phyloP scores from a whole-genome alignment of 73 alveolate genomes.

The Tetrahymena elliotti region DNA sequence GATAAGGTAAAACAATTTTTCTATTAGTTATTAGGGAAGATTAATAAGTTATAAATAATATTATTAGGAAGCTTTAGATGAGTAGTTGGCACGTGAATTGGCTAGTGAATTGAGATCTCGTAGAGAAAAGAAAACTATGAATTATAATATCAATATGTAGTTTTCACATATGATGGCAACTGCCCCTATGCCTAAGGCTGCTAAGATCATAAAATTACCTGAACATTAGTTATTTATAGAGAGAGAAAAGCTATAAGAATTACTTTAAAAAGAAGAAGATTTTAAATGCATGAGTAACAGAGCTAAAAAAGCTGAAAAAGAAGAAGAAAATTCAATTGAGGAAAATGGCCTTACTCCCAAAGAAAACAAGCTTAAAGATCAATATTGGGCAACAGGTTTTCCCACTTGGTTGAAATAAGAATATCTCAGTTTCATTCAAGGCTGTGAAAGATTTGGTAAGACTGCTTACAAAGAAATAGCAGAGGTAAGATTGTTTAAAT shows the following conservation, averaged over 20 bases:
- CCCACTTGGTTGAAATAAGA: slow-evolving; percentile 65
- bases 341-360: slow-evolving; percentile 50
- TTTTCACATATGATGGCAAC: slow-evolving; percentile 48
- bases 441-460: slow-evolving; percentile 58
- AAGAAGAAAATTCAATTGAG: slow-evolving; percentile 27
- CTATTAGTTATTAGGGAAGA: slow-evolving; percentile 21
- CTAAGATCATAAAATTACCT: slow-evolving; percentile 54
- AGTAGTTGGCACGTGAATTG: slow-evolving; percentile 11
- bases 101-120: slow-evolving; percentile 10
- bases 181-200: slow-evolving; percentile 37
- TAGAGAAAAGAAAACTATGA: slow-evolving; percentile 41
- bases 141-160: slow-evolving; percentile 36
- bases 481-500: background rate
- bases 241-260: slow-evolving; percentile 54
- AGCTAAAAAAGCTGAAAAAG: slow-evolving; percentile 17
- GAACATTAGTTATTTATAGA: slow-evolving; percentile 67
- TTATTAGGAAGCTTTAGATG: slow-evolving; percentile 62
- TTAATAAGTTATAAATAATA: no score
- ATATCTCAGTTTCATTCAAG: slow-evolving; percentile 62
- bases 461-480: slow-evolving; percentile 57
- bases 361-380: slow-evolving; percentile 62
- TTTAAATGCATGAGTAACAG: slow-evolving; percentile 31
- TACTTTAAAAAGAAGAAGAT: slow-evolving; percentile 61
- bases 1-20: slow-evolving; percentile 69
- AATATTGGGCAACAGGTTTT: slow-evolving; percentile 65